Evolutionary conservation across 768 basidiomycete species (phyloP), one percentile per base, ranked within the genome.

Genomic region (Leccinum imitatum): DNA sequence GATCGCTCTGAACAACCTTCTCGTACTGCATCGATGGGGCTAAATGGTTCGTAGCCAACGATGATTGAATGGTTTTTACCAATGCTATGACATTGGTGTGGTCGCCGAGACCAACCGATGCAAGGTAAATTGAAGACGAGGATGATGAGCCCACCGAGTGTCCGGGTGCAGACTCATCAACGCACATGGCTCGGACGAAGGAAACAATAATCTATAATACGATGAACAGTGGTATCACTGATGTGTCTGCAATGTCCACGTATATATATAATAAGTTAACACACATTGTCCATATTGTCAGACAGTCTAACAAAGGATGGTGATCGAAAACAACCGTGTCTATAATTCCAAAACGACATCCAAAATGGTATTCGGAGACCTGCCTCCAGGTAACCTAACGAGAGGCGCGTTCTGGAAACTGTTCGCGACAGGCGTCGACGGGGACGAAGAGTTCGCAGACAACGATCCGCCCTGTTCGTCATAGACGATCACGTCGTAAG

Each of bases 201-300:
- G 19, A 30, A 54, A 52, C n/a, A 56, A 31, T 9, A 13, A 37
- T 54, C 81, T 93, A 65, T 37, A 2, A 37, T 69, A 95, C 95
- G 56, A 95, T 81, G 70, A 97, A 91, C 67, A 97, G 95, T 19
- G 95, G 95, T 76, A 93, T 86, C 27, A 97, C n/a, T 15, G 57
- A 35, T 58, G 19, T 61, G 4, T 41, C 21, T 47, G 10, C 54
- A 19, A 59, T 61, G 46, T 67, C 37, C 33, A 59, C 60, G 46
- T 57, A 56, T 66, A n/a, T n/a, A 60, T 47, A 44, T 54, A 56
- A 60, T 47, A 19, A 44, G 4, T 44, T 44, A 44, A n/a, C 9
- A 58, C 15, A 21, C 33, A 33, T 25, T 58, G 50, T 59, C 56
- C 25, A 54, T 55, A 62, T 33, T n/a, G n/a, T n/a, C n/a, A n/a